These are phyloP conservation scores for Collybia sordida DNA, from an alignment of 768 basidiomycete genomes.

Conservation along the genomic window DNA sequence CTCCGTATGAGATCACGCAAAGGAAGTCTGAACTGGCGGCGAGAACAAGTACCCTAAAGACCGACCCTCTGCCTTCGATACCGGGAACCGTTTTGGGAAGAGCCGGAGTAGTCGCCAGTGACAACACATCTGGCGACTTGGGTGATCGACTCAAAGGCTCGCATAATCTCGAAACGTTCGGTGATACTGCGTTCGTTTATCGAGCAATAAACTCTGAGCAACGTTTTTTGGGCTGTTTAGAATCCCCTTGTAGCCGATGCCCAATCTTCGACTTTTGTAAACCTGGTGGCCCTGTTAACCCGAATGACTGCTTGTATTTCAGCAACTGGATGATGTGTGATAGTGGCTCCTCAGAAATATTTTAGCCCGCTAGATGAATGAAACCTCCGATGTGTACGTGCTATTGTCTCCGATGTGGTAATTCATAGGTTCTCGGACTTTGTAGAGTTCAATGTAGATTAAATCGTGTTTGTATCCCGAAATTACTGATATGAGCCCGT, in stretches of 20 bases:
- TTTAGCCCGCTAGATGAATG: too few species aligned
- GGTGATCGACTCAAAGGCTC: conserved; percentile 28
- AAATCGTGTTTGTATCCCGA: too few species aligned
- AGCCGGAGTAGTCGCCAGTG: conserved; percentile 28
- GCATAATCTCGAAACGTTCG: conserved; percentile 34
- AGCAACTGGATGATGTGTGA: conserved; percentile 64
- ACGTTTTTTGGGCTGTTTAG: conserved; percentile 62
- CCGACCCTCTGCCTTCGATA: conserved; percentile 7
- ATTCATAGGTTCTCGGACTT: too few species aligned
- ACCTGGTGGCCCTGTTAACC: conserved; percentile 72
- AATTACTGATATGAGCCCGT: too few species aligned
- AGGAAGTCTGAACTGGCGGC: conserved; percentile 41
- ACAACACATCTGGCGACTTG: conserved; percentile 20
- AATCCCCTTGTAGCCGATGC: conserved; percentile 87
- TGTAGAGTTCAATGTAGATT: too few species aligned
- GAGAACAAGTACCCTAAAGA: conserved; percentile 22
- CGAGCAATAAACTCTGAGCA: conserved; percentile 73
- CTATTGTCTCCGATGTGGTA: too few species aligned
- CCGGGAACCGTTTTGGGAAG: conserved; percentile 25
- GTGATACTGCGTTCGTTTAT: conserved; percentile 57
- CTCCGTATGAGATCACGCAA: conserved; percentile 27
- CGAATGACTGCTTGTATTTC: conserved; percentile 76
- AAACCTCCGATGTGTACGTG: too few species aligned
- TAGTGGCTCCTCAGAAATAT: conserved; percentile 23
- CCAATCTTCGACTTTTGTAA: conserved; percentile 91